phyloP scores from a whole-genome alignment of 176 grass and related monocot species.

The Juncus effusus region DNA sequence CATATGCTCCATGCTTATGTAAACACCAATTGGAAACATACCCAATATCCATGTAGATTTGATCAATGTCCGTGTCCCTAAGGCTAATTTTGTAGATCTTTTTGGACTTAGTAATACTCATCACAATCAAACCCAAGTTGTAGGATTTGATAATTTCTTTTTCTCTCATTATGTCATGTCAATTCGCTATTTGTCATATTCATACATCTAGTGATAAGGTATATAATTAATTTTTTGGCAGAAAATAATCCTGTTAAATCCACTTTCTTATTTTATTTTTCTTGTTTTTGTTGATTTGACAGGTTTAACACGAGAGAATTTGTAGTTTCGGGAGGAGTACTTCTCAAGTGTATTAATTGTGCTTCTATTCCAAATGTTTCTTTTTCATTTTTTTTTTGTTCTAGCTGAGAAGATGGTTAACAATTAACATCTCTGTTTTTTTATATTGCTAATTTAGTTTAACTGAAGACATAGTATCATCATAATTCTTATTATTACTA shows the following conservation, averaged over 20 bases:
- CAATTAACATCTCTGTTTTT: constrained; percentile 8
- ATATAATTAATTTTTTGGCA: constrained; percentile 5
- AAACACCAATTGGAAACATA: not conserved
- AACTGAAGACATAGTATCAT: constrained; percentile 4
- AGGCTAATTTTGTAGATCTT: no score
- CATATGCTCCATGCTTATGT: constrained; percentile 1
- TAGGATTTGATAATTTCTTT: constrained; percentile 21
- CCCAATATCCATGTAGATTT: constrained; percentile 17
- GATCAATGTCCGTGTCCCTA: not conserved
- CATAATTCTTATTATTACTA: not conserved
- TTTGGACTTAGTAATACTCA: constrained; percentile 15
- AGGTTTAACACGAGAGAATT: constrained; percentile 29
- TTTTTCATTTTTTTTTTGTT: constrained; percentile 10
- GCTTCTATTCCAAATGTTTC: not conserved
- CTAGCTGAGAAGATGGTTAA: not conserved
- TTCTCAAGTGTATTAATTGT: constrained; percentile 19
- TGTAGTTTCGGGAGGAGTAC: constrained; percentile 15
- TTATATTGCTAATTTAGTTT: constrained; percentile 18
- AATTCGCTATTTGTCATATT: constrained; percentile 32
- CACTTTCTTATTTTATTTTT: constrained; percentile 1
- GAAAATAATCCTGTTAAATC: constrained; percentile 19
- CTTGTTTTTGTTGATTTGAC: constrained; percentile 19
- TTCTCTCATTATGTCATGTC: constrained; percentile 20
- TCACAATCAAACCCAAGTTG: constrained; percentile 4
- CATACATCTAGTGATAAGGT: constrained; percentile 21